phyloP scores from a whole-genome alignment of 139 green algal genomes.

The Protoeuglena noctilucae region DNA sequence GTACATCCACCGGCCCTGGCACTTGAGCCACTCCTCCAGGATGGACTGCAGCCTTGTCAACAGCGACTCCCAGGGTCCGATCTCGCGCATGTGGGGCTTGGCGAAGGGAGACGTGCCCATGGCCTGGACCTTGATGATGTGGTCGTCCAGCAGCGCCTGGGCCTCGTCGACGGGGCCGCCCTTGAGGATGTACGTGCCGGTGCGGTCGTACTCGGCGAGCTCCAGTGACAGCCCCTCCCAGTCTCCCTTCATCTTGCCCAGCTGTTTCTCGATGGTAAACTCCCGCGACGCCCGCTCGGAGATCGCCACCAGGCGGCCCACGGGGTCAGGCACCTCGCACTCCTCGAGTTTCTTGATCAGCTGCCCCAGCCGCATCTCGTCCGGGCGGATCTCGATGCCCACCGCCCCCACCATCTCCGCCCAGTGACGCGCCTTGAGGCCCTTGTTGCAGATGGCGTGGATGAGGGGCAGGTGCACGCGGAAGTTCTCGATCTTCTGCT shows the following conservation, averaged over 20 bases:
- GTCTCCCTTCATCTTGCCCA: constrained; percentile 35
- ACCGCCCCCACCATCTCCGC: constrained; percentile 32
- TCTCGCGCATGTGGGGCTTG: constrained; percentile 32
- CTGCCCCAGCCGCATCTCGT: constrained; percentile 23
- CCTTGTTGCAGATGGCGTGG: constrained; percentile 50
- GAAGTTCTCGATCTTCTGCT: constrained; percentile 27
- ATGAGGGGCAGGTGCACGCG: constrained; percentile 43
- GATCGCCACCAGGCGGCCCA: constrained; percentile 15
- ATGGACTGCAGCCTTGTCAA: constrained; percentile 40
- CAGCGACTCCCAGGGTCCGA: constrained; percentile 43
- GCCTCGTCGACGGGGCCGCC: constrained; percentile 49
- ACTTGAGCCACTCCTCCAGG: constrained; percentile 31
- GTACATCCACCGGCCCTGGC: constrained; percentile 29
- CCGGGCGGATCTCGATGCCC: constrained; percentile 46
- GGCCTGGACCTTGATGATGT: constrained; percentile 49
- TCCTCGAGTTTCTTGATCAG: constrained; percentile 41
- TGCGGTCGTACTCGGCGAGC: constrained; percentile 45
- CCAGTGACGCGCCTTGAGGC: constrained; percentile 58
- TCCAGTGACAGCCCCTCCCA: constrained; percentile 44
- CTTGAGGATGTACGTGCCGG: constrained; percentile 42
- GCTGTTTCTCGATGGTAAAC: constrained; percentile 35
- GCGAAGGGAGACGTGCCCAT: constrained; percentile 39
- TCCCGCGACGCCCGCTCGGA: constrained; percentile 26
- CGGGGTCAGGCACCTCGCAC: constrained; percentile 33
- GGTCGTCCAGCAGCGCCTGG: constrained; percentile 60